A percentile compares a stretch with the other conserved stretches of the same genome.
Conservation (phyloP, 352 stramenopile genomes). For the Globisporangium heterothallicum region DNA sequence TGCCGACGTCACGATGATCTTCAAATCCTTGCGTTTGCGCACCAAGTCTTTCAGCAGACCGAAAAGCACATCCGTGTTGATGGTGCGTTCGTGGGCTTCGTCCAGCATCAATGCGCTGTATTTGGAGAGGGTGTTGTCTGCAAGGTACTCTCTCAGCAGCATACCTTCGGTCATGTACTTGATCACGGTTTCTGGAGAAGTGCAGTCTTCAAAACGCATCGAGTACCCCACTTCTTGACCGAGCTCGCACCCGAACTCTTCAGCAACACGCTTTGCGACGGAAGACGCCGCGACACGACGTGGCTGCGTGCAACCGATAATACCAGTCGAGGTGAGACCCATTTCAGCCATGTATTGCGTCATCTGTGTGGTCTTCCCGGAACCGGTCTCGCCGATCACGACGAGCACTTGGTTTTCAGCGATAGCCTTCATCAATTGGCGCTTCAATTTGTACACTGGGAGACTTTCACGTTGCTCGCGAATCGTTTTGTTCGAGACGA, state of each 20-base stretch:
- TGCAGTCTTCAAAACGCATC: slow-evolving; percentile 88
- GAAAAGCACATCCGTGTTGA: slow-evolving; percentile 99
- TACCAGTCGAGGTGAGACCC: slow-evolving; percentile 93
- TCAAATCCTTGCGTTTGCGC: slow-evolving; percentile 81
- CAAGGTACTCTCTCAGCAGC: slow-evolving; percentile 98
- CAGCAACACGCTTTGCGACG: slow-evolving; percentile 95
- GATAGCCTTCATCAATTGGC: slow-evolving; percentile 93
- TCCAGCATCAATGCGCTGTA: slow-evolving; percentile 96
- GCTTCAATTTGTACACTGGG: slow-evolving; percentile 97
- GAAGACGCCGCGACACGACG: slow-evolving; percentile 97
- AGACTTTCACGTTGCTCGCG: slow-evolving; percentile 96
- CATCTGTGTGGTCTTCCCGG: slow-evolving; percentile 99
- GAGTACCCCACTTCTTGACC: slow-evolving; percentile 92
- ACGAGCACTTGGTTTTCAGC: slow-evolving; percentile 95
- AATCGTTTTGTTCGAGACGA: slow-evolving; percentile 94
- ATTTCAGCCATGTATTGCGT: slow-evolving; percentile 99
- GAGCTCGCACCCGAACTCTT: slow-evolving; percentile 94
- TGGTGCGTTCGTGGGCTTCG: slow-evolving; percentile 97
- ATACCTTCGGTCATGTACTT: slow-evolving; percentile 99
- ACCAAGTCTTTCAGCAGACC: slow-evolving; percentile 90
- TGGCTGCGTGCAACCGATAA: slow-evolving; percentile 98
- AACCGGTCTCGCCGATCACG: slow-evolving; percentile 99
- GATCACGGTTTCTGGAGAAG: slow-evolving; percentile 93
- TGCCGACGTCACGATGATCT: slow-evolving; percentile 91
- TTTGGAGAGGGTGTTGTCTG: slow-evolving; percentile 93